Evolutionary conservation across 371 early-diverging fungal genomes (phyloP), one percentile per base, ranked within the genome.

Genomic region (Mucor saturninus): DNA sequence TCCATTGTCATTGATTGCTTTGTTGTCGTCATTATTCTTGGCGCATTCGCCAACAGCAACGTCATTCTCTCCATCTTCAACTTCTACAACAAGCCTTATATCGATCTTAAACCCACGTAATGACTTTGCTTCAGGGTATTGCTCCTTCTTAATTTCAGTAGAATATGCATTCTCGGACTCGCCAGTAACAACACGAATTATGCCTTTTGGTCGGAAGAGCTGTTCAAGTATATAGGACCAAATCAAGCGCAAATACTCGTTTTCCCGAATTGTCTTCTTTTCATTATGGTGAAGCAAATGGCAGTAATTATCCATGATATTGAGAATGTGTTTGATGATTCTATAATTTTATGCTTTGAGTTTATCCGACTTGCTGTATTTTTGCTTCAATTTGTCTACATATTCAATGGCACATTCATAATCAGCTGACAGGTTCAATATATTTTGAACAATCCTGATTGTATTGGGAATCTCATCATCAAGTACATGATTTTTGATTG

Each of bases 41-140:
- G 65, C 59, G 46, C 65, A 64, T 64, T 64, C 59, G 31, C 65
- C 65, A 30, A 64, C 32, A 30, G 65, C 54, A 64, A 64, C 42
- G 42, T 58, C 59, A 40, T 57, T 29, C 28, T 63, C 64, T 62
- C 46, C 56, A 26, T 54, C 54, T 21, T 54, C 15, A 8, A 56
- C 29, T 32, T 63, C 51, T 1, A 52, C 50, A 4, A 63, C 40
- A 38, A 63, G 51, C 6, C 56, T 37, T 4, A 63, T 40, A 56
- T 63, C 64, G 9, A 63, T 52, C 30, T 56, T 63, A 10, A 56
- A 63, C 2, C 39, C 55, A 15, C 56, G 43, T 31, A 62, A 3
- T 4, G 35, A 38, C 26, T 32, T 48, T 7, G 11, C 38, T 5
- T 28, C 28, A 3, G 40, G 39, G 29, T 55, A 62, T 3, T 30